These are phyloP conservation scores for Sesbania bispinosa DNA, from an alignment of 306 rosid genomes.

Conservation along the genomic window DNA sequence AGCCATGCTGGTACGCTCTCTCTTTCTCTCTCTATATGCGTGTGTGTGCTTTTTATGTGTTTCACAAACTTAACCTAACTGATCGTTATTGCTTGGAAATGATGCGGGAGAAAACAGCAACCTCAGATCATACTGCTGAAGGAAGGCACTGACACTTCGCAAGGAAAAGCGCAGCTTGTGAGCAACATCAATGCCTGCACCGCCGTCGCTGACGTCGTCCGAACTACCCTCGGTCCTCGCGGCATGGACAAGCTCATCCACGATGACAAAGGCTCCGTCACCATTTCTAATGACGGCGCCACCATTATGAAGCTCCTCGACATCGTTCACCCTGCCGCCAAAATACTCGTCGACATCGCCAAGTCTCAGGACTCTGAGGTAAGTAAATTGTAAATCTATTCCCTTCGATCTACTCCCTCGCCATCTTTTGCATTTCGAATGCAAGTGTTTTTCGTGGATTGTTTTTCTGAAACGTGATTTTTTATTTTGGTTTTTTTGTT, in stretches of 20 bases:
- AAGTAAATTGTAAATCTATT: neutral
- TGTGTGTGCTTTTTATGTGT: neutral
- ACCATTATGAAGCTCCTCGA: constrained; percentile 97
- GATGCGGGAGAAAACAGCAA: constrained; percentile 69
- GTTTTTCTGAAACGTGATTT: neutral
- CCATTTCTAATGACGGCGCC: constrained; percentile 97
- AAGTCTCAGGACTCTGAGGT: constrained; percentile 99
- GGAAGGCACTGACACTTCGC: constrained; percentile 97
- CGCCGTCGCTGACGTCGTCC: constrained; percentile 89
- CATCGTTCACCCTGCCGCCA: constrained; percentile 90
- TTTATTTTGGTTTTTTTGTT: neutral
- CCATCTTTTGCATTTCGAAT: no score
- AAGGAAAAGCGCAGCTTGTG: constrained; percentile 86
- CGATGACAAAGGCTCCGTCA: constrained; percentile 82
- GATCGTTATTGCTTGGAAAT: constrained; percentile 21
- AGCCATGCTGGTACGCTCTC: constrained; percentile 68
- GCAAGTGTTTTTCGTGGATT: no score
- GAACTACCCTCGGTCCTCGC: constrained; percentile 88
- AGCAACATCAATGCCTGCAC: constrained; percentile 98
- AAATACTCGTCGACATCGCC: constrained; percentile 94
- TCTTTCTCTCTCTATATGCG: neutral
- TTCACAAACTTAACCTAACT: constrained; percentile 11
- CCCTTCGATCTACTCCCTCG: constrained; percentile 11
- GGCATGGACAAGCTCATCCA: constrained; percentile 99
- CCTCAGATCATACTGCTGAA: constrained; percentile 95